Conservation (phyloP, 2,329 filamentous ascomycete species). For the Paraphoma chrysanthemicola region DNA sequence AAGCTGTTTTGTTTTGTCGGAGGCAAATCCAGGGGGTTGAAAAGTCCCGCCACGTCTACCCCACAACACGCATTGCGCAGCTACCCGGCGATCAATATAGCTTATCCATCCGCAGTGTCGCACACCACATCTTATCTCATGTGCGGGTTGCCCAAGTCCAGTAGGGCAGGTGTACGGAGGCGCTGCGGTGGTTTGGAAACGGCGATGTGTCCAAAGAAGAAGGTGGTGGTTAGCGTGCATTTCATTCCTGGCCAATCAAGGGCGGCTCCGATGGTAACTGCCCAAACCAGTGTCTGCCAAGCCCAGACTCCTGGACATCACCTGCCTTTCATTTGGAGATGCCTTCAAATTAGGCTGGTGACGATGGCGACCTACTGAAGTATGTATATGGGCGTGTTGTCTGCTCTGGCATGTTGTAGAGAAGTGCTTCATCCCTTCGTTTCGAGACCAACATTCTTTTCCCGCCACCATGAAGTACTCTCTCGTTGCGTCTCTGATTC, state of each 20-base stretch:
- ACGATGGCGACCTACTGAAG: neutral
- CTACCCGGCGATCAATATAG: conserved; percentile 1
- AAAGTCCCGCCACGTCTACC: neutral
- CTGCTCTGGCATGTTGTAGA: neutral
- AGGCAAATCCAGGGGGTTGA: neutral
- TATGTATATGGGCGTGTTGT: neutral
- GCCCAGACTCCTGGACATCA: neutral
- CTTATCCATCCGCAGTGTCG: neutral
- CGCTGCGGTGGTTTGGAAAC: neutral
- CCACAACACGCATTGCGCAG: neutral
- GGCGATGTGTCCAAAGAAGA: conserved; percentile 6
- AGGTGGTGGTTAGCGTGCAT: conserved; percentile 6
- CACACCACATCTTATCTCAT: conserved; percentile 2
- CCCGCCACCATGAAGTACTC: conserved; percentile 40
- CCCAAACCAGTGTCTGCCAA: conserved; percentile 1
- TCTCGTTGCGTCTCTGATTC: conserved; percentile 33
- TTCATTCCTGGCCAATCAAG: conserved; percentile 3
- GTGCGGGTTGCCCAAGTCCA: neutral
- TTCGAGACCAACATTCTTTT: conserved; percentile 1
- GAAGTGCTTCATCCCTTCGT: neutral
- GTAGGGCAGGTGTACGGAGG: conserved; percentile 3
- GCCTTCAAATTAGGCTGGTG: conserved; percentile 5
- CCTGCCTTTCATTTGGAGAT: conserved; percentile 8
- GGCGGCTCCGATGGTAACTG: neutral
- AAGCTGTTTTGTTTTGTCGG: neutral